A percentile compares a stretch with the other conserved stretches of the same genome.
Evolutionary conservation across 2,329 filamentous ascomycete genomes (phyloP).

Genomic region (Fusarium nygamai): DNA sequence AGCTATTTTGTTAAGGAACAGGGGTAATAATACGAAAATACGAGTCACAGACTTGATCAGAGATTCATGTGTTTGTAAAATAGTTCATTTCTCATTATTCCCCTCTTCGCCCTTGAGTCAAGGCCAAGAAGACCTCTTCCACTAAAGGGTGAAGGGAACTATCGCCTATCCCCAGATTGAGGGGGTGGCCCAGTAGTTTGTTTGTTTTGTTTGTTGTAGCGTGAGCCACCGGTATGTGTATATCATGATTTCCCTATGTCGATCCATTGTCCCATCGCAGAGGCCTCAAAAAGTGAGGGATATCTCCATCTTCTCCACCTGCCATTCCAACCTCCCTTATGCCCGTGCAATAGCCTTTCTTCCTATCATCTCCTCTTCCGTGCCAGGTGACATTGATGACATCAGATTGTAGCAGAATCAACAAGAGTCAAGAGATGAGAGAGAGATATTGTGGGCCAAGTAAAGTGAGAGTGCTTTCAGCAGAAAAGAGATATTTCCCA

Average conservation of each 20-base stretch:
- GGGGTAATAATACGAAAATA: conserved; percentile 1
- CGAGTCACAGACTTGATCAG: not conserved
- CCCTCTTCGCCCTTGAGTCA: not conserved
- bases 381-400: not conserved
- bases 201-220: conserved; percentile 21
- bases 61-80: not conserved
- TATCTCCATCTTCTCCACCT: not conserved
- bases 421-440: conserved; percentile 18
- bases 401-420: not conserved
- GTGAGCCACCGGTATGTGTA: conserved; percentile 38
- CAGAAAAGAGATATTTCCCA: conserved; percentile 37
- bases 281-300: conserved; percentile 18
- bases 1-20: not conserved
- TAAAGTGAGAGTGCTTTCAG: conserved; percentile 32
- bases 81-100: conserved; percentile 22
- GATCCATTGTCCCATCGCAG: conserved; percentile 20
- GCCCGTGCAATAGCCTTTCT: not conserved
- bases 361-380: conserved; percentile 3
- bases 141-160: not conserved
- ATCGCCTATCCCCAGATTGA: conserved; percentile 5
- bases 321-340: not conserved
- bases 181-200: conserved; percentile 9
- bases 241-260: conserved; percentile 35
- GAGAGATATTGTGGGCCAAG: conserved; percentile 1
- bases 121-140: not conserved